Evolutionary conservation across 2,329 filamentous ascomycete species (phyloP), one percentile per base, ranked within the genome.

Genomic region (Cladorrhinum sp.): DNA sequence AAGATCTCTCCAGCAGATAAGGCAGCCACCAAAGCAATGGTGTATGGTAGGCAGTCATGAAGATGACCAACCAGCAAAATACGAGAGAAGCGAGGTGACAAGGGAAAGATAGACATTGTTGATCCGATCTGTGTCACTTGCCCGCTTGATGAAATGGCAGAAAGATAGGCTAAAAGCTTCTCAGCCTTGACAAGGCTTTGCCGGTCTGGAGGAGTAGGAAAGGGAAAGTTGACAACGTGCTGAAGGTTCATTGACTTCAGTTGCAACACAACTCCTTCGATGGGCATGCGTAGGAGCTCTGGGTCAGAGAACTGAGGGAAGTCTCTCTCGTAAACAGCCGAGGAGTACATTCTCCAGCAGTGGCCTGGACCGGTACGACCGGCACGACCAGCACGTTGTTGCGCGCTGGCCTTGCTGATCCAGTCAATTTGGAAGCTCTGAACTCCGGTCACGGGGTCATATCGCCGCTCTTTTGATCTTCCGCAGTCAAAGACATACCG

Each of bases 331-430:
- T 91, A 99, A 0, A 99, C 89, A 0, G 95, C 95, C 12, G 92
- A 96, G 0, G 93, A 97, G 75, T 96, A 99, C 3, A 99, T 77
- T 59, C 92, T 82, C 77, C 97, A 99, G 75, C 93, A 98, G 75
- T 99, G 96, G 7, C 95, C 95, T 1, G 95, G 93, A 0, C 92
- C 93, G 3, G 93, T 99, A 80, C 95, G 88, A 64, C 96, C 95
- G 60, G 95, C 95, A 82, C 95, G 91, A 76, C 95, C 95, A 61
- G 92, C 87, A 72, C 95, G 85, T 75, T 99, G 95, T 66, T 88
- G 90, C 7, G 95, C 93, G 72, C 92, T 96, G 25, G 95, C 95
- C 77, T 99, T 98, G 78, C 93, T 97, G 72, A 98, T 96, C 92
- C 93, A 99, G 45, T 90, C 89, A 57, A 99, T 85, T 68, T 96